Evolutionary conservation across 768 basidiomycete species (phyloP).

Genomic region (Amanita phalloides): DNA sequence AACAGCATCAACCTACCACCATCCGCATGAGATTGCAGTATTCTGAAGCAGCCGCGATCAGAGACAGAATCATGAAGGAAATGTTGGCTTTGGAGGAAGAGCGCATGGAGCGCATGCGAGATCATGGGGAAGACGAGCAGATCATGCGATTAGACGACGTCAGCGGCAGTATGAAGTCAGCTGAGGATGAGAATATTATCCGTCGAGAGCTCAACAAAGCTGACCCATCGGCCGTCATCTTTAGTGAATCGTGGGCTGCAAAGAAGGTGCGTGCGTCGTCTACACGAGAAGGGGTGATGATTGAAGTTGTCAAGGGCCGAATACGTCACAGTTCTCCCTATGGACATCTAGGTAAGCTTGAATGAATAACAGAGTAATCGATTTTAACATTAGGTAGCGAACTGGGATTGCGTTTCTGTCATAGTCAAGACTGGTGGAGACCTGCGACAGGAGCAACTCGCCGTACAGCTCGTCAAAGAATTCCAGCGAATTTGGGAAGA

Average conservation of each 20-base stretch:
- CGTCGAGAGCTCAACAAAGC: constrained; percentile 86
- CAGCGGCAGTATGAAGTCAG: constrained; percentile 48
- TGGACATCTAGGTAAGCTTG: constrained; percentile 72
- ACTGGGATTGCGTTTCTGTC: constrained; percentile 88
- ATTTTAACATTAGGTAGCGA: constrained; percentile 28
- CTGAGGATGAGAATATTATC: constrained; percentile 91
- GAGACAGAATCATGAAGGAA: constrained; percentile 95
- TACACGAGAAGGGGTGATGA: background rate
- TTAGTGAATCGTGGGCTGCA: constrained; percentile 88
- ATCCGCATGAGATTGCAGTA: constrained; percentile 67
- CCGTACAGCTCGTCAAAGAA: constrained; percentile 88
- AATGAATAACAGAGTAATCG: background rate
- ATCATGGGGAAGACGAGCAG: constrained; percentile 54
- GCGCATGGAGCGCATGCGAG: constrained; percentile 87
- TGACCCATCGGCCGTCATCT: constrained; percentile 92
- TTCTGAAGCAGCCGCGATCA: constrained; percentile 81
- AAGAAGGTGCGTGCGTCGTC: constrained; percentile 61
- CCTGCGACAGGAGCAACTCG: constrained; percentile 93
- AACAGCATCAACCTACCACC: constrained; percentile 19
- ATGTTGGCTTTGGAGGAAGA: constrained; percentile 97
- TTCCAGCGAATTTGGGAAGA: constrained; percentile 94
- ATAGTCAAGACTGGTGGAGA: constrained; percentile 99
- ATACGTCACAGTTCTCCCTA: constrained; percentile 93
- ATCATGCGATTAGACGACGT: constrained; percentile 47
- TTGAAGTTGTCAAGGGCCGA: constrained; percentile 42